These are phyloP conservation scores for Athelia psychrophila DNA, from an alignment of 1,284 basidiomycete genomes.

Conservation along the genomic window DNA sequence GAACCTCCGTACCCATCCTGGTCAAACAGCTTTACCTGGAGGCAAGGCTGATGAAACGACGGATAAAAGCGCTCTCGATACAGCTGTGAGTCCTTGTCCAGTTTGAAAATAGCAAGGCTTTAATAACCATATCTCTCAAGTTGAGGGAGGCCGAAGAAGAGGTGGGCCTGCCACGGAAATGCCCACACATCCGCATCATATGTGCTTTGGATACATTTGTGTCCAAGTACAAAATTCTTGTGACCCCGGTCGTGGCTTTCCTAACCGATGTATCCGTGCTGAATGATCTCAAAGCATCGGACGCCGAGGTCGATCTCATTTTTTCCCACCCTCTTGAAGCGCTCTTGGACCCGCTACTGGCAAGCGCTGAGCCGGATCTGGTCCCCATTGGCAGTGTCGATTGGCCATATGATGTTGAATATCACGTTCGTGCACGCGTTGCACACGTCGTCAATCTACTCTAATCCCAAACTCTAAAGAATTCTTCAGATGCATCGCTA, in stretches of 20 bases:
- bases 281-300: conserved; percentile 47
- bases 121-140: conserved; percentile 1
- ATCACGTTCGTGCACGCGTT: conserved; percentile 45
- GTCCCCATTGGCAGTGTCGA: conserved; percentile 59
- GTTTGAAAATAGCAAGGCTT: not conserved
- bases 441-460: not conserved
- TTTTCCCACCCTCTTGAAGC: conserved; percentile 78
- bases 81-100: conserved; percentile 61
- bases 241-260: conserved; percentile 73
- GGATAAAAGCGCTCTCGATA: conserved; percentile 60
- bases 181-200: conserved; percentile 59
- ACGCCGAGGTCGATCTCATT: conserved; percentile 73
- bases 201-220: conserved; percentile 71
- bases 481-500: conserved; percentile 52
- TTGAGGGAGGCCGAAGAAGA: conserved; percentile 82
- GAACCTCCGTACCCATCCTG: conserved; percentile 70
- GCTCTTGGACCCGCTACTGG: conserved; percentile 57
- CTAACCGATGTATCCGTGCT: conserved; percentile 57
- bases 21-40: conserved; percentile 81
- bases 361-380: conserved; percentile 40
- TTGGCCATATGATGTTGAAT: conserved; percentile 74
- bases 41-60: conserved; percentile 75
- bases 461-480: conserved; percentile 31
- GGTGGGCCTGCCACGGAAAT: conserved; percentile 61
- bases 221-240: conserved; percentile 58